Percentiles rank a stretch among this genome's conserved stretches.
These are phyloP conservation scores for Penicillium aurantiogriseum DNA, from an alignment of 2,329 filamentous ascomycete species.

Conservation along the genomic window DNA sequence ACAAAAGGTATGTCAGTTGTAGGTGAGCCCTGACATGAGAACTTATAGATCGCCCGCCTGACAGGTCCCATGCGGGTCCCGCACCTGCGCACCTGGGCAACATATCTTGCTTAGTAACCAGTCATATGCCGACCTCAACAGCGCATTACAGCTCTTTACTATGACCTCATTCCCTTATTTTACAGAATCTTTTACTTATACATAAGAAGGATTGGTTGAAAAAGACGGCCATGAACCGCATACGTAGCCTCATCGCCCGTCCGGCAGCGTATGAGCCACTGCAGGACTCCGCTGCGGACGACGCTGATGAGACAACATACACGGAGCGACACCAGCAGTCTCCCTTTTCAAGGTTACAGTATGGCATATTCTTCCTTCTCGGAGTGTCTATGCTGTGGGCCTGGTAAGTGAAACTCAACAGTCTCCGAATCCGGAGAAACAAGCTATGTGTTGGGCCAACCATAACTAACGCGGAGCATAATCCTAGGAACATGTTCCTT, in stretches of 20 bases:
- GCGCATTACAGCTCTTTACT: not conserved
- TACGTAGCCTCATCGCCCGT: constrained; percentile 35
- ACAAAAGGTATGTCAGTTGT: not conserved
- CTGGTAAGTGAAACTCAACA: constrained; percentile 60
- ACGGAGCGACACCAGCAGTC: constrained; percentile 10
- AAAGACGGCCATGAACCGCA: constrained; percentile 32
- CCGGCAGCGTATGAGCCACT: constrained; percentile 35
- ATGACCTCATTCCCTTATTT: not conserved
- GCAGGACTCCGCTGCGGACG: constrained; percentile 26
- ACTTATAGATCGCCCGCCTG: not conserved
- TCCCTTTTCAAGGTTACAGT: constrained; percentile 80
- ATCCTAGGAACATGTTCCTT: constrained; percentile 91
- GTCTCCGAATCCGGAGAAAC: not conserved
- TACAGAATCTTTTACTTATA: not conserved
- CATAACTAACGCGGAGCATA: constrained; percentile 5
- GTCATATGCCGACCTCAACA: constrained; percentile 2
- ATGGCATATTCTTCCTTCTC: constrained; percentile 77
- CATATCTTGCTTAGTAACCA: constrained; percentile 5
- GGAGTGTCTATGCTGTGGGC: constrained; percentile 97
- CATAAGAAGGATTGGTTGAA: no score
- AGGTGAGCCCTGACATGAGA: not conserved
- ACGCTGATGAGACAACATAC: constrained; percentile 32
- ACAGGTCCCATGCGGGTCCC: not conserved
- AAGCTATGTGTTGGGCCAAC: not conserved
- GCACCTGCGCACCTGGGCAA: no score